A percentile compares a stretch with the other conserved stretches of the same genome.
These are phyloP conservation scores for Aspergillus phoenicis DNA, from an alignment of 2,329 filamentous ascomycete genomes.

Conservation along the genomic window DNA sequence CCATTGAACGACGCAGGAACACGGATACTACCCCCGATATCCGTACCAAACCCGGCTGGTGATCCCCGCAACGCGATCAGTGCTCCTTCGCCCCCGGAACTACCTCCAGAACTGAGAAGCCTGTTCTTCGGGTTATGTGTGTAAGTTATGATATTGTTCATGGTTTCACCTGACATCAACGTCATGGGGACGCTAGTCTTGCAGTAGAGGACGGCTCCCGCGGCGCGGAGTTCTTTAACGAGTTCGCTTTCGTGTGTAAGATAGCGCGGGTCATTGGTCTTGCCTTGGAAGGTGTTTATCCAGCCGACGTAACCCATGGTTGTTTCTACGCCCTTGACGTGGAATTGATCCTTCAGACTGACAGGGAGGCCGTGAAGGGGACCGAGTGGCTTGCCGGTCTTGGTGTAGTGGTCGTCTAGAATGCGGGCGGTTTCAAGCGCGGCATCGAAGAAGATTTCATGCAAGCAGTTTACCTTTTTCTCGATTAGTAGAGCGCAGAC, in stretches of 20 bases:
- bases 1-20: constrained; percentile 64
- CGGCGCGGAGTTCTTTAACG: constrained; percentile 55
- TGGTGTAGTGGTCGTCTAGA: constrained; percentile 51
- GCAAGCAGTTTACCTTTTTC: constrained; percentile 50
- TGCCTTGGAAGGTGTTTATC: constrained; percentile 63
- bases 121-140: constrained; percentile 61
- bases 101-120: constrained; percentile 57
- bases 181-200: constrained; percentile 61
- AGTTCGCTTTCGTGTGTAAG: constrained; percentile 59
- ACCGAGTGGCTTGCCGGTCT: constrained; percentile 52
- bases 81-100: constrained; percentile 62
- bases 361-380: constrained; percentile 66
- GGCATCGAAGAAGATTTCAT: constrained; percentile 58
- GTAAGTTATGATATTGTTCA: constrained; percentile 63
- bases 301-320: constrained; percentile 69
- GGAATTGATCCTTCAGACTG: constrained; percentile 55
- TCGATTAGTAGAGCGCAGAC: background rate
- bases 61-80: constrained; percentile 58
- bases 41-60: constrained; percentile 61
- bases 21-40: constrained; percentile 59
- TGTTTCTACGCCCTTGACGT: constrained; percentile 53
- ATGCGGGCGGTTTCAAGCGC: constrained; percentile 53
- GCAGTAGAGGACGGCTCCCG: constrained; percentile 59
- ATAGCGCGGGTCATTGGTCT: constrained; percentile 54
- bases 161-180: constrained; percentile 60